Base-by-base conservation (phyloP, 352 stramenopile species). In the Bremia lactucae region DNA sequence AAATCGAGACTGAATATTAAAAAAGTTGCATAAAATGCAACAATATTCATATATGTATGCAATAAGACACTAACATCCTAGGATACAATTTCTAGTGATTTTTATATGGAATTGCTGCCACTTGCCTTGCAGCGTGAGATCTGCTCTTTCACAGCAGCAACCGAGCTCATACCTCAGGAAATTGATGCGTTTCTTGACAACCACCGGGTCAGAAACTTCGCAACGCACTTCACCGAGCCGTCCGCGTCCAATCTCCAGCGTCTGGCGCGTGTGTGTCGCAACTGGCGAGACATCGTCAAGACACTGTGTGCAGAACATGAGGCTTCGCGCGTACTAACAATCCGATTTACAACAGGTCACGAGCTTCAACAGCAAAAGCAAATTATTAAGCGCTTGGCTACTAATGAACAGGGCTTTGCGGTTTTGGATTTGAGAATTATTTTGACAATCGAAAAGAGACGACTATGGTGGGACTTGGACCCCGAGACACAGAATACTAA, bases 401-500 rank as follows among this genome's bases (percentile, higher is more conserved):
- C 22, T n/a, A 20, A 9, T 26, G 35, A 40, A 8, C 19, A 35
- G 0, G 66, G 66, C 8, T 18, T 35, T 0, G 33, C 29, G 14
- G 9, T 74, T 3, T 26, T 59, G 26, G 56, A 72, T 19, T 26
- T 77, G 42, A 43, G 51, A 4, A 57, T 77, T 9, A 14, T 40
- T 23, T 54, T 69, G 16, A 55, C 44, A 2, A 11, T 45, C 8
- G 35, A 59, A 13, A 65, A 63, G 37, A 38, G 31, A 14, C 31
- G 7, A 31, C 29, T 69, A 8, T 77, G 62, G 65, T 72, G 65
- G 65, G 55, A 65, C 11, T 16, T 65, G 24, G 54, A 62, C 22
- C 39, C 42, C 3, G 36, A 42, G 6, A 40, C 46, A 16, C 37
- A 55, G 8, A 42, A 15, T 0, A 34, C 36, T 3, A 42, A 29